phyloP scores from a whole-genome alignment of 768 basidiomycete genomes.

The Leccinellum rugosiceps region DNA sequence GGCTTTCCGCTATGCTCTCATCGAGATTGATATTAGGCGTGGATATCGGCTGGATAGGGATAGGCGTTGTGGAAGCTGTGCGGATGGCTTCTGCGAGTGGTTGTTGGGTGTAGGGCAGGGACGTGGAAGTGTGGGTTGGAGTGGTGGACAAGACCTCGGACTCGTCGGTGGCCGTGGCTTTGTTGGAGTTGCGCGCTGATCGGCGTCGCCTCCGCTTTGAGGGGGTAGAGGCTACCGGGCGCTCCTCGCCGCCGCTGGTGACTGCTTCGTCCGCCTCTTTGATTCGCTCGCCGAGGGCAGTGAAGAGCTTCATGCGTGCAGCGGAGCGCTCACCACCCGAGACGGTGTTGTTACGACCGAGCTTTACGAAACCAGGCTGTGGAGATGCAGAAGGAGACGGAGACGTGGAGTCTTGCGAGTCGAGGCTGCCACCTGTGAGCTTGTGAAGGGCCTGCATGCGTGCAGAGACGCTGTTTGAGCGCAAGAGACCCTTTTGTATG shows the following conservation, averaged over 20 bases:
- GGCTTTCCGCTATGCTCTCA: conserved; percentile 29
- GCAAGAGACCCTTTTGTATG: conserved; percentile 72
- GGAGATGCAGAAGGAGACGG: conserved; percentile 49
- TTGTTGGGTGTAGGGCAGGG: conserved; percentile 41
- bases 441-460: conserved; percentile 80
- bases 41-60: conserved; percentile 27
- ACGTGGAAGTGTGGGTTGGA: conserved; percentile 52
- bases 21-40: conserved; percentile 28
- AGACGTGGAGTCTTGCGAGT: conserved; percentile 53
- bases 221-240: conserved; percentile 38
- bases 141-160: conserved; percentile 44
- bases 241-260: conserved; percentile 59
- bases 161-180: conserved; percentile 46
- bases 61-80: conserved; percentile 29
- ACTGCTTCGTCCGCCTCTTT: conserved; percentile 64
- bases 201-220: conserved; percentile 56
- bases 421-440: conserved; percentile 67
- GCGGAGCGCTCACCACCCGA: conserved; percentile 77
- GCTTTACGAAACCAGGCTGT: conserved; percentile 45
- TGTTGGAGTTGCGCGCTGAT: conserved; percentile 40
- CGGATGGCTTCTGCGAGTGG: conserved; percentile 24
- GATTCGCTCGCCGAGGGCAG: conserved; percentile 53
- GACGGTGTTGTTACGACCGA: conserved; percentile 75
- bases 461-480: conserved; percentile 88
- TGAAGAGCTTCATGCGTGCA: conserved; percentile 66